Base-by-base conservation (phyloP, 768 basidiomycete species). In the Russula vinacea region DNA sequence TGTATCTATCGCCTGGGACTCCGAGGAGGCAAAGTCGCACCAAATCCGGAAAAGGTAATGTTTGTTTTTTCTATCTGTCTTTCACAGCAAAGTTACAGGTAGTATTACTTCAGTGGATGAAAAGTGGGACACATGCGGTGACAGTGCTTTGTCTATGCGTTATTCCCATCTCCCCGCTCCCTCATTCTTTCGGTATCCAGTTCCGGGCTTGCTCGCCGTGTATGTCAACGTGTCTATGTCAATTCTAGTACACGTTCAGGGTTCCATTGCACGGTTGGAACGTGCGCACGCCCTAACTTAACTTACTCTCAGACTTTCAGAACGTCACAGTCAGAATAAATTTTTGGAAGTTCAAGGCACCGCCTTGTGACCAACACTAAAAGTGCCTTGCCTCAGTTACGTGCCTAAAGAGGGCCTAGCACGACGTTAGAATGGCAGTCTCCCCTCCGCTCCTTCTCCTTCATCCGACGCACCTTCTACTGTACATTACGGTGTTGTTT, bases 1-100 rank as follows among this genome's bases (percentile, higher is more conserved):
- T n/a, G 45, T 22, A 47, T 22, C 22, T 22, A 47, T 47, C 22
- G 11, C n/a, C n/a, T n/a, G n/a, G 19, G n/a, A 13, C n/a, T 39
- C 10, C 35, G 45, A 47, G n/a, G 37, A 9, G 56, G 32, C 40
- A 62, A 62, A 58, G 62, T 62, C 50, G 40, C 44, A 17, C 22
- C 62, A 52, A 35, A 58, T 59, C 35, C 26, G 57, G 57, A 47
- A 52, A 22, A 19, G 10, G 29, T 44, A 40, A 44, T 47, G 50
- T 50, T 14, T 14, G 24, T n/a, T 51, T 45, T 39, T 37, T 9
- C n/a, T n/a, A 11, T 26, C 49, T 26, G 6, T 29, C 26, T 50
- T 29, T 29, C 22, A 14, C 47, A 24, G 22, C 13, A 29, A 29
- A 29, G 29, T 29, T 26, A 24, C 45, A 42, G 45, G 22, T 5